A percentile compares a stretch with the other conserved stretches of the same genome.
phyloP scores from a whole-genome alignment of 768 basidiomycete genomes.

The Lentinula raphanica region DNA sequence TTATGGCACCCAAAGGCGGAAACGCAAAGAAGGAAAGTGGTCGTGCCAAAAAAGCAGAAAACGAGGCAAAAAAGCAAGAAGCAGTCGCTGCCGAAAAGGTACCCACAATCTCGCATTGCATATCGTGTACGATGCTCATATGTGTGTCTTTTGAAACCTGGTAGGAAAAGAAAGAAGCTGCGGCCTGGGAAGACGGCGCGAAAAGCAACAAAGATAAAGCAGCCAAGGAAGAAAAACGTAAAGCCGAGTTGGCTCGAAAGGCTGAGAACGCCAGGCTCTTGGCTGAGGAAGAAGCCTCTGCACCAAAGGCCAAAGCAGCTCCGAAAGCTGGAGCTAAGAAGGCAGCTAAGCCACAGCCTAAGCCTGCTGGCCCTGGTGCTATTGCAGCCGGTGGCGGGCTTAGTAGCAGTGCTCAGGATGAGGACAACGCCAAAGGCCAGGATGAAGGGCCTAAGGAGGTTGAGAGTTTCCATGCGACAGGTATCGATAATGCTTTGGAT shows the following conservation, averaged over 20 bases:
- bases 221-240: constrained; percentile 76
- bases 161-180: constrained; percentile 70
- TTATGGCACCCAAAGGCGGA: constrained; percentile 82
- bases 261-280: constrained; percentile 80
- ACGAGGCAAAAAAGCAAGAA: constrained; percentile 75
- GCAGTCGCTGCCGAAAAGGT: constrained; percentile 59
- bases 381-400: constrained; percentile 69
- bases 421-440: constrained; percentile 24
- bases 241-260: constrained; percentile 77
- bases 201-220: constrained; percentile 63
- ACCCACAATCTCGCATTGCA: constrained; percentile 8
- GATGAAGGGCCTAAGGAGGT: constrained; percentile 30
- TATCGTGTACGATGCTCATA: background rate
- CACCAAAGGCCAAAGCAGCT: constrained; percentile 56
- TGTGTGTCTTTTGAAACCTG: background rate
- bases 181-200: constrained; percentile 58
- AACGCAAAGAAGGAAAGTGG: constrained; percentile 93
- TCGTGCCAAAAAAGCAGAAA: constrained; percentile 87
- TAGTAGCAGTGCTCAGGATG: constrained; percentile 16
- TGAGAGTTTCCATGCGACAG: constrained; percentile 77
- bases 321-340: constrained; percentile 57
- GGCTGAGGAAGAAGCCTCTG: constrained; percentile 78
- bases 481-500: constrained; percentile 88
- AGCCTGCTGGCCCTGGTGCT: constrained; percentile 78
- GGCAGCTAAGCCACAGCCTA: constrained; percentile 32